These are phyloP conservation scores for Candida sakaeoensis DNA, from an alignment of 805 yeast species.

Conservation along the genomic window DNA sequence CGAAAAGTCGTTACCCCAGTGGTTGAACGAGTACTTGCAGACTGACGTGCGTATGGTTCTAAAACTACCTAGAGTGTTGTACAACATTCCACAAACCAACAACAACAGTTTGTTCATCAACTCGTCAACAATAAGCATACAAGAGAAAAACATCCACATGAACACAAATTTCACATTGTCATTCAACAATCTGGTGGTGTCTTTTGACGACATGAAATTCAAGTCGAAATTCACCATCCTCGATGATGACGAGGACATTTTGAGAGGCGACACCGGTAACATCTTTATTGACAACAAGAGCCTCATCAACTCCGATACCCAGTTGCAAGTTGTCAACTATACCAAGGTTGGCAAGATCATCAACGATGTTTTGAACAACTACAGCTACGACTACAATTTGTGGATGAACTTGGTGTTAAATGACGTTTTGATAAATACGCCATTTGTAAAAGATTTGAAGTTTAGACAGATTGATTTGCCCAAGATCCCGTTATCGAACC, in stretches of 20 bases:
- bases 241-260: background rate
- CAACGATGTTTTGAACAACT: slow-evolving; percentile 9
- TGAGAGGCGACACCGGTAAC: background rate
- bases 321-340: slow-evolving; percentile 13
- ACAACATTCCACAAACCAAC: background rate
- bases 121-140: slow-evolving; percentile 1
- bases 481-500: background rate
- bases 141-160: slow-evolving; percentile 2
- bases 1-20: slow-evolving; percentile 17
- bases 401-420: slow-evolving; percentile 9
- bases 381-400: too few species aligned
- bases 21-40: slow-evolving; percentile 21
- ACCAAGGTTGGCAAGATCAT: slow-evolving; percentile 14
- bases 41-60: slow-evolving; percentile 13
- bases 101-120: background rate
- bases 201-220: slow-evolving; percentile 4
- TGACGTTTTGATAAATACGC: slow-evolving; percentile 13
- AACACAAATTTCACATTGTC: slow-evolving; percentile 1
- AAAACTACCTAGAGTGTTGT: slow-evolving; percentile 12
- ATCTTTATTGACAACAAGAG: background rate
- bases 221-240: slow-evolving; percentile 1
- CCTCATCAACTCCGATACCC: slow-evolving; percentile 4
- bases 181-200: background rate
- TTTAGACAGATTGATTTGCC: background rate
- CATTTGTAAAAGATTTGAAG: slow-evolving; percentile 4